Evolutionary conservation across 352 stramenopile genomes (phyloP).

Genomic region (Pythium rishiriense): DNA sequence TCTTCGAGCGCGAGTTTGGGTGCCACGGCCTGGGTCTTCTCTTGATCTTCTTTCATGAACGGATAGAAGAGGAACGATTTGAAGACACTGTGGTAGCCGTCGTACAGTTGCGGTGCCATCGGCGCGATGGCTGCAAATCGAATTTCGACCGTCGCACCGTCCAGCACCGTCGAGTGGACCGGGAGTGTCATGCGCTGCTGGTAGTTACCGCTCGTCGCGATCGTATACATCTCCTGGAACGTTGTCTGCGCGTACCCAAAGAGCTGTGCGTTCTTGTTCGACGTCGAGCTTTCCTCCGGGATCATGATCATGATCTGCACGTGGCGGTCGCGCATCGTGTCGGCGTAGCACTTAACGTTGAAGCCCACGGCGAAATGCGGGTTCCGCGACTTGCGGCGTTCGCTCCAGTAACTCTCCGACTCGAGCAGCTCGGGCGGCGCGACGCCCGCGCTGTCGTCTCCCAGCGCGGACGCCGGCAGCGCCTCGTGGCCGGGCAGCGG

Average conservation of each 20-base stretch:
- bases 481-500: conserved; percentile 30
- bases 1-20: conserved; percentile 80
- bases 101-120: conserved; percentile 51
- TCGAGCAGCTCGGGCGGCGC: conserved; percentile 29
- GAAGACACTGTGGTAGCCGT: conserved; percentile 51
- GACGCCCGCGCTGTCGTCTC: not conserved
- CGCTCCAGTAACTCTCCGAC: conserved; percentile 70
- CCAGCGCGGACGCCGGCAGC: not conserved
- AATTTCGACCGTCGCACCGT: conserved; percentile 64
- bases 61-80: conserved; percentile 68
- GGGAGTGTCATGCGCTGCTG: conserved; percentile 66
- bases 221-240: conserved; percentile 74
- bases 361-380: conserved; percentile 75
- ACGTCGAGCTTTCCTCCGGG: conserved; percentile 61
- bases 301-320: conserved; percentile 81
- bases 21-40: conserved; percentile 41
- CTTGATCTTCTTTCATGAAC: conserved; percentile 53
- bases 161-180: conserved; percentile 57
- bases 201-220: conserved; percentile 60
- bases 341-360: conserved; percentile 47
- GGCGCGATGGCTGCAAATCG: conserved; percentile 55
- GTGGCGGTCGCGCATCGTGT: conserved; percentile 55
- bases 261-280: conserved; percentile 63
- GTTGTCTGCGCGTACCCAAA: conserved; percentile 77
- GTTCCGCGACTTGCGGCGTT: conserved; percentile 60